A percentile compares a stretch with the other conserved stretches of the same genome.
Conservation (phyloP, 352 stramenopile species). For the Globisporangium cederbergense region DNA sequence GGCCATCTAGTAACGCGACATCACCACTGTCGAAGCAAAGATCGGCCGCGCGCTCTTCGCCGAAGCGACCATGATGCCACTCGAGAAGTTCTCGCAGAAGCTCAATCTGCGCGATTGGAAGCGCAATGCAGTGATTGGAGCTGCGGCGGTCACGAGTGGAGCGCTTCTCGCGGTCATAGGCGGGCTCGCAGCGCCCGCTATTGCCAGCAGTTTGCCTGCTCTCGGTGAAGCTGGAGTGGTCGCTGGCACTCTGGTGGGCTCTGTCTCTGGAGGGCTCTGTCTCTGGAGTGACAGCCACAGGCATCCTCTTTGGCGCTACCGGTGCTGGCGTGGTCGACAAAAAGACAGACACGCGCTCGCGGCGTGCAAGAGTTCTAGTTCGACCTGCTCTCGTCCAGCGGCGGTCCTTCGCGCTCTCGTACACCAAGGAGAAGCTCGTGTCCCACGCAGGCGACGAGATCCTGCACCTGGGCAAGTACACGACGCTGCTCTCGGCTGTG, state of each 20-base stretch:
- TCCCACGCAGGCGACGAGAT: constrained; percentile 66
- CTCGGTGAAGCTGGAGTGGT: constrained; percentile 58
- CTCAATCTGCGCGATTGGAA: constrained; percentile 74
- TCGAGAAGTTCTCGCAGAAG: constrained; percentile 58
- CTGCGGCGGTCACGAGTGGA: constrained; percentile 58
- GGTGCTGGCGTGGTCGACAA: constrained; percentile 73
- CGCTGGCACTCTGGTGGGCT: constrained; percentile 58
- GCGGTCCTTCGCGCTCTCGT: constrained; percentile 57
- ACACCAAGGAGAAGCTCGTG: constrained; percentile 50
- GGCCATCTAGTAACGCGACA: constrained; percentile 45
- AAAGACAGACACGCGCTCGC: constrained; percentile 70
- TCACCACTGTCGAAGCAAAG: constrained; percentile 57
- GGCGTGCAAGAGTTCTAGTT: constrained; percentile 82
- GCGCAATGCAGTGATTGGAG: constrained; percentile 69
- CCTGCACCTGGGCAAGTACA: constrained; percentile 45
- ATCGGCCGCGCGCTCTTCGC: constrained; percentile 67
- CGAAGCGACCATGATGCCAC: constrained; percentile 61
- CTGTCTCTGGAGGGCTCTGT: constrained; percentile 45
- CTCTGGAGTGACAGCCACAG: constrained; percentile 67
- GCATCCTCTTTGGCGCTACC: constrained; percentile 72
- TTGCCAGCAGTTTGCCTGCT: constrained; percentile 59
- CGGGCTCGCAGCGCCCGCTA: constrained; percentile 57
- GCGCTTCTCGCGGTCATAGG: constrained; percentile 70
- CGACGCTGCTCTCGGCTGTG: constrained; percentile 71
- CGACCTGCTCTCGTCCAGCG: constrained; percentile 67